Base-by-base conservation (phyloP, 2,329 filamentous ascomycete species). In the Bimuria novae-zelandiae region DNA sequence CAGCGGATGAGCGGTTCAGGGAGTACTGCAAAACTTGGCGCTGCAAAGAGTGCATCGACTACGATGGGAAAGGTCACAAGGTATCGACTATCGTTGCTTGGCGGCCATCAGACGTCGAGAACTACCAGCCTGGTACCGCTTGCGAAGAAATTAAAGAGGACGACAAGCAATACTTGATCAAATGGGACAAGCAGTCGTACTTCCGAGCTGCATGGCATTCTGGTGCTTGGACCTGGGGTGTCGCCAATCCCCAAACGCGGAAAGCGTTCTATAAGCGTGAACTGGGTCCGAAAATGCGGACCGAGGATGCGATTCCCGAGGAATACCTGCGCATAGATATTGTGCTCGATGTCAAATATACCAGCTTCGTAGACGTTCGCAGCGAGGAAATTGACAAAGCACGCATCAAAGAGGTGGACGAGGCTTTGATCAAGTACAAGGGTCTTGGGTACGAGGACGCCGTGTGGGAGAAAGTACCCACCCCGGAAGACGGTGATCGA, bases 11-110 rank as follows among this genome's bases (percentile, higher is more conserved):
- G 56, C 84, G 88, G 1, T 83, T 90, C 39, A 79, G 84, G 3
- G 87, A 94, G 67, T 96, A 96, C 73, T 83, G 83, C 2, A 78
- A 79, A 11, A 83, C 85, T 49, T 96, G 91, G 89, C 82, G 83
- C 51, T 99, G 95, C 75, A 85, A 86, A 53, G 86, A 93, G 14
- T 99, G 94, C 65, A 75, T 79, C 6, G 80, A 79, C 80, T 17
- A 79, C 82, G 6, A 77, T 82, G 21, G 57, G 55, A 8, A 92
- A 92, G 64, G 84, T 96, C 14, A 84, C 89, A 52, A 80, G 80
- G n/a, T 74, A n/a, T n/a, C n/a, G n/a, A n/a, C n/a, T n/a, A n/a
- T 99, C 5, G 87, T 97, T 48, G 92, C 93, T 12, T 99, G 94
- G 94, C 86, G 93, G 54, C 91, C 91, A 0, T 71, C 79, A 0